Conservation (phyloP, 768 basidiomycete genomes). For the Lactarius tabidus region DNA sequence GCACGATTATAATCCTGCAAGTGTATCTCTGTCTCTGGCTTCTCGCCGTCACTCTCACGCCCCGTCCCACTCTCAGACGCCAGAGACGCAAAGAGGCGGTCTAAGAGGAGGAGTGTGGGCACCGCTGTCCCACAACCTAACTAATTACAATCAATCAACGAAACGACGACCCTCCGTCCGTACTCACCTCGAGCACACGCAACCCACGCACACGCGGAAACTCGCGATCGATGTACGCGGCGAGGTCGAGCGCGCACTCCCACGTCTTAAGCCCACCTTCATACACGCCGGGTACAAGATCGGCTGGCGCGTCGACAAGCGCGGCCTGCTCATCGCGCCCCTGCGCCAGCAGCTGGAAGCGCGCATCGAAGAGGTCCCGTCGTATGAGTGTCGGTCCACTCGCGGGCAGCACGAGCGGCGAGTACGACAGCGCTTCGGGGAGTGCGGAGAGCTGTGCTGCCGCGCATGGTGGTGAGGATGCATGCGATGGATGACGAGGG, state of each 20-base stretch:
- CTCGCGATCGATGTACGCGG: conserved; percentile 50
- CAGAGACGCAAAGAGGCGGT: conserved; percentile 45
- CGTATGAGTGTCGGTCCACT: conserved; percentile 47
- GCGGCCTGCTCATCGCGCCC: conserved; percentile 36
- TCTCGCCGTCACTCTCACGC: neutral
- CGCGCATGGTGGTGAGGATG: conserved; percentile 6
- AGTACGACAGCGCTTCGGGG: conserved; percentile 75
- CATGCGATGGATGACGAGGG: neutral
- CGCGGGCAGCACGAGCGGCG: conserved; percentile 54
- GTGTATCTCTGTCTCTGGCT: conserved; percentile 52
- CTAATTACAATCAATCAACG: conserved; percentile 38
- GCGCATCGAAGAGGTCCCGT: conserved; percentile 90
- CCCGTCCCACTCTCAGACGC: neutral
- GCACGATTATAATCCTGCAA: conserved; percentile 90
- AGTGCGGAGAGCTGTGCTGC: conserved; percentile 58
- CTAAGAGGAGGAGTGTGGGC: conserved; percentile 72
- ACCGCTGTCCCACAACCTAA: conserved; percentile 92
- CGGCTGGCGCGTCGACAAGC: conserved; percentile 79
- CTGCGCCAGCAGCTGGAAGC: conserved; percentile 86
- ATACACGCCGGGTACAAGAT: conserved; percentile 87
- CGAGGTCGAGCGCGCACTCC: conserved; percentile 92
- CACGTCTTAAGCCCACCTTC: conserved; percentile 98
- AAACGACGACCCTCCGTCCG: neutral
- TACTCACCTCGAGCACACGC: conserved; percentile 66
- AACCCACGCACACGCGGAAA: conserved; percentile 39